A percentile compares a stretch with the other conserved stretches of the same genome.
These are phyloP conservation scores for Moricandia moricandioides DNA, from an alignment of 345 rosid genomes.

Conservation along the genomic window DNA sequence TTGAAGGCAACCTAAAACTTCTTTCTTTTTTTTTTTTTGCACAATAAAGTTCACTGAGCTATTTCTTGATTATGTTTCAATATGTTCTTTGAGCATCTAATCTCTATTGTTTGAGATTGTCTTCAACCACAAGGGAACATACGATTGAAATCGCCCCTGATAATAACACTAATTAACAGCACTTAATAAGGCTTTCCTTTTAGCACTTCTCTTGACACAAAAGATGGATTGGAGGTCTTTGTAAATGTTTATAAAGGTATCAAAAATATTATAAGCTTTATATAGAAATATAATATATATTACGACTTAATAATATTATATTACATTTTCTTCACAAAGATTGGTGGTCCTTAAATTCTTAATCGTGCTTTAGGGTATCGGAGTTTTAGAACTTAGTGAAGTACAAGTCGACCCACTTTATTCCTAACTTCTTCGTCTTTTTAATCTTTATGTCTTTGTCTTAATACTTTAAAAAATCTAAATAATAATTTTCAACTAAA, in stretches of 20 bases:
- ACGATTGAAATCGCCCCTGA: too few species aligned
- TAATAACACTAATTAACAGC: too few species aligned
- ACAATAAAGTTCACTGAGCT: too few species aligned
- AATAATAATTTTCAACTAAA: background rate
- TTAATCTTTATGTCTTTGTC: background rate
- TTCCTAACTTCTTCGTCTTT: background rate
- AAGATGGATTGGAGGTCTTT: too few species aligned
- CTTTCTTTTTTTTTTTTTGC: too few species aligned
- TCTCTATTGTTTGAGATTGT: too few species aligned
- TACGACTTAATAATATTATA: background rate
- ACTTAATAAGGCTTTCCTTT: too few species aligned
- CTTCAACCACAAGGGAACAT: too few species aligned
- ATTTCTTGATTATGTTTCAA: too few species aligned
- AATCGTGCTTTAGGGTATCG: background rate
- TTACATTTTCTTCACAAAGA: background rate
- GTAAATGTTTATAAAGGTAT: background rate
- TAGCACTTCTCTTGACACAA: too few species aligned
- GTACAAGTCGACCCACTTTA: constrained; percentile 28
- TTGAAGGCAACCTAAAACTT: too few species aligned
- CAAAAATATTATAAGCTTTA: background rate
- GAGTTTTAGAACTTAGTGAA: background rate
- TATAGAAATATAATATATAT: background rate
- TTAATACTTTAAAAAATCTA: background rate
- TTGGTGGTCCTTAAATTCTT: background rate
- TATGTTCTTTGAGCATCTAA: too few species aligned